phyloP scores from a whole-genome alignment of 2,329 filamentous ascomycete genomes.

The Cercospora sojina region DNA sequence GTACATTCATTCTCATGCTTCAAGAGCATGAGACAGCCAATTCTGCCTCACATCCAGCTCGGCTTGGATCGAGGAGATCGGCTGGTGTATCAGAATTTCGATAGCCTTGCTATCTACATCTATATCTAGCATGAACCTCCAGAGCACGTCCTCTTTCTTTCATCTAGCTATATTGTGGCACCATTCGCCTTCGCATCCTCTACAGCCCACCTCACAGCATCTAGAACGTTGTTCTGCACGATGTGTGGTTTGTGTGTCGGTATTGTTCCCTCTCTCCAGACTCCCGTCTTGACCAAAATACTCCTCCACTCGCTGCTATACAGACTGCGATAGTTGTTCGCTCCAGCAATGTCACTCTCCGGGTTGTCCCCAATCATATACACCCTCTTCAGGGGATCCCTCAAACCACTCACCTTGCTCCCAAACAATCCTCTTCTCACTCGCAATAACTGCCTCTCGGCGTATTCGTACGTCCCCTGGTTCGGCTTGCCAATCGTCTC shows the following conservation, averaged over 20 bases:
- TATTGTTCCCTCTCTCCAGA: slow-evolving; percentile 59
- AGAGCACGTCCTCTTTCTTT: neutral
- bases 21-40: neutral
- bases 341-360: slow-evolving; percentile 85
- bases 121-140: neutral
- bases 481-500: slow-evolving; percentile 82
- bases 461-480: slow-evolving; percentile 74
- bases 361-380: slow-evolving; percentile 82
- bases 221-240: slow-evolving; percentile 71
- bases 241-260: slow-evolving; percentile 63
- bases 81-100: neutral
- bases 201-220: slow-evolving; percentile 75
- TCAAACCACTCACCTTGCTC: slow-evolving; percentile 31
- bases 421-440: slow-evolving; percentile 56
- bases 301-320: slow-evolving; percentile 73
- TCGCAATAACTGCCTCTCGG: slow-evolving; percentile 68
- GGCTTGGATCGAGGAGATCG: neutral
- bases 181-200: slow-evolving; percentile 44
- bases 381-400: slow-evolving; percentile 63
- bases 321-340: slow-evolving; percentile 69
- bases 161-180: neutral
- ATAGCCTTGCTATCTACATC: neutral
- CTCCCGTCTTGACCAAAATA: slow-evolving; percentile 76
- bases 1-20: neutral
- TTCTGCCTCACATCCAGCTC: neutral